These are phyloP conservation scores for Tolypocladium inflatum DNA, from an alignment of 2,329 filamentous ascomycete genomes.

Conservation along the genomic window DNA sequence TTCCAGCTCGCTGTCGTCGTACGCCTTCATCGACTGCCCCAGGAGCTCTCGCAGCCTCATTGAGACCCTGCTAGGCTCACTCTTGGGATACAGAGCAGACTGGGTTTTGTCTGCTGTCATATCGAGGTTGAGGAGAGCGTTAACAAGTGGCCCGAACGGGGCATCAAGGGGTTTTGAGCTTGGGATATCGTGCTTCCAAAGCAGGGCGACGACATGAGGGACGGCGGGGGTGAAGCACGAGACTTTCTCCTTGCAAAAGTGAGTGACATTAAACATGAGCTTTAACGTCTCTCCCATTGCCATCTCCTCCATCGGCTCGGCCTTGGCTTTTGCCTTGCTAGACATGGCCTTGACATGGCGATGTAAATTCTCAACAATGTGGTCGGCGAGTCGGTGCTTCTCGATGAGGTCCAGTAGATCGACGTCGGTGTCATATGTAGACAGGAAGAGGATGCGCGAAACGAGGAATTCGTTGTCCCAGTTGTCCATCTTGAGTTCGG, in stretches of 20 bases:
- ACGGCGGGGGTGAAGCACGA: slow-evolving; percentile 58
- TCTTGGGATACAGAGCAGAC: slow-evolving; percentile 56
- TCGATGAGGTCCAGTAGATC: slow-evolving; percentile 38
- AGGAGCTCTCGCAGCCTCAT: slow-evolving; percentile 63
- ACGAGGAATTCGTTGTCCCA: slow-evolving; percentile 79
- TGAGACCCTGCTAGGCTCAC: slow-evolving; percentile 48
- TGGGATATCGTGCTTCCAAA: slow-evolving; percentile 50
- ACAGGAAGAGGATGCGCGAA: slow-evolving; percentile 34
- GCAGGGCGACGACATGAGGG: slow-evolving; percentile 59
- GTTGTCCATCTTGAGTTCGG: slow-evolving; percentile 61
- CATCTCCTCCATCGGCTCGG: slow-evolving; percentile 61
- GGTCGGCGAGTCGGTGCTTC: slow-evolving; percentile 34
- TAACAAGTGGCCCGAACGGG: slow-evolving; percentile 63
- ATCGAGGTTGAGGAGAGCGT: slow-evolving; percentile 72
- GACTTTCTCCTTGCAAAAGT: slow-evolving; percentile 56
- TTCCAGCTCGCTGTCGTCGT: slow-evolving; percentile 64
- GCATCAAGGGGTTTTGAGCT: slow-evolving; percentile 60
- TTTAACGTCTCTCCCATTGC: slow-evolving; percentile 79
- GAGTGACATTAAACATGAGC: slow-evolving; percentile 79
- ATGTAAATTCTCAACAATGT: slow-evolving; percentile 58
- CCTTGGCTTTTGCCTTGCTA: slow-evolving; percentile 18
- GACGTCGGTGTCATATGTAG: slow-evolving; percentile 38
- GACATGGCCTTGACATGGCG: slow-evolving; percentile 50
- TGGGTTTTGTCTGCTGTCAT: slow-evolving; percentile 45
- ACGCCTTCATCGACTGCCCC: slow-evolving; percentile 52